phyloP scores from a whole-genome alignment of 176 grass and related monocot genomes.

The Oryza nivara region DNA sequence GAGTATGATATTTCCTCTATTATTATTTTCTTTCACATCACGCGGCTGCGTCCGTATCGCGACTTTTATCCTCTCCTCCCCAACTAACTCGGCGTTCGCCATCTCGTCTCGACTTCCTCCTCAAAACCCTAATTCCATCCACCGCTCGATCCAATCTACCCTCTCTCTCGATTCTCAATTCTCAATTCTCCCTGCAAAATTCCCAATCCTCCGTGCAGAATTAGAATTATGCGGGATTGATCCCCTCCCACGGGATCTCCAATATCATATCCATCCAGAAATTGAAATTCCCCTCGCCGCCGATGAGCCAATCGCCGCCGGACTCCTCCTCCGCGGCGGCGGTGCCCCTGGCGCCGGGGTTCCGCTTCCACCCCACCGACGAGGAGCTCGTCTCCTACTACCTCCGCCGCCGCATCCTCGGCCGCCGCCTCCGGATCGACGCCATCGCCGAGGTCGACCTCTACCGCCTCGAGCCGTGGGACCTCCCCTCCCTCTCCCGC shows the following conservation, averaged over 20 bases:
- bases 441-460: conserved; percentile 95
- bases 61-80: neutral
- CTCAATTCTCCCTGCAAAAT: neutral
- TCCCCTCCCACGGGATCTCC: neutral
- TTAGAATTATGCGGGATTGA: conserved; percentile 16
- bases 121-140: neutral
- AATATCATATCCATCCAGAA: neutral
- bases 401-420: conserved; percentile 68
- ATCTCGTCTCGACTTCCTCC: no score
- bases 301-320: conserved; percentile 16
- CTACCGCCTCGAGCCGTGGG: conserved; percentile 92
- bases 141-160: neutral
- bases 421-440: conserved; percentile 64
- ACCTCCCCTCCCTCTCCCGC: conserved; percentile 73
- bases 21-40: neutral
- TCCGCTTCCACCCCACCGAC: conserved; percentile 74
- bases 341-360: conserved; percentile 63
- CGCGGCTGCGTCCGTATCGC: no score
- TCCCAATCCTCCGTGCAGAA: neutral
- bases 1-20: no score
- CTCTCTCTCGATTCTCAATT: no score
- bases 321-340: conserved; percentile 23
- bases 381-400: conserved; percentile 93
- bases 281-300: no score
- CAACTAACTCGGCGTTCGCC: neutral